Base-by-base conservation (phyloP, 495 filamentous ascomycete species). In the Lasiosphaeria miniovina region DNA sequence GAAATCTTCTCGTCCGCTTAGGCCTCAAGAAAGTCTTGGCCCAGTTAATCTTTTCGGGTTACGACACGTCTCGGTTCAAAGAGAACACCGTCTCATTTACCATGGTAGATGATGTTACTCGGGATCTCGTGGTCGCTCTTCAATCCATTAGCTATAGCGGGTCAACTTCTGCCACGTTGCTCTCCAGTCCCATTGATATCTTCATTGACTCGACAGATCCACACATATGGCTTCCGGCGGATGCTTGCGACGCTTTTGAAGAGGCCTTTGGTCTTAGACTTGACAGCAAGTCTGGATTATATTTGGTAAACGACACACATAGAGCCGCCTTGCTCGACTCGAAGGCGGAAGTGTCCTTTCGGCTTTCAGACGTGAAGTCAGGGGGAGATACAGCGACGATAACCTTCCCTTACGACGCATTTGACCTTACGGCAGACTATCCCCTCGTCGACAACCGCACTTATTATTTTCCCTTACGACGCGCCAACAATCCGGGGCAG, bases 1-100 rank as follows among this genome's bases (percentile, higher is more conserved):
- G 41, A 45, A 1, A 45, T 45, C n/a, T 50, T 8, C 2, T 17
- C 48, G 15, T 50, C 3, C 41, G 10, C 10, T 2, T 45, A 80
- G 78, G 72, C 10, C 66, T 80, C n/a, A 78, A 78, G 51, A 68
- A 74, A 48, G 78, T 82, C 4, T 75, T 79, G 49, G 77, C 74
- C n/a, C 80, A 78, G 52, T 68, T 86, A 12, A 83, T 82, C 6
- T 76, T 86, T 40, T 83, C 82, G 7, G 83, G 83, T 4, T 84
- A 84, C 61, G 83, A 86, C 63, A 58, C 71, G 4, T 77, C 80
- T 1, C 70, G 78, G 15, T 83, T 82, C 63, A 67, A 66, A 8
- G 71, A 77, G 6, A 84, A 82, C 61, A 61, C 76, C 41, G 59
- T 80, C 33, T 72, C 72, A 6, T 81, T 84, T 57, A 69, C 65